phyloP scores from a whole-genome alignment of 352 stramenopile species.

The Phytophthora foliorum region DNA sequence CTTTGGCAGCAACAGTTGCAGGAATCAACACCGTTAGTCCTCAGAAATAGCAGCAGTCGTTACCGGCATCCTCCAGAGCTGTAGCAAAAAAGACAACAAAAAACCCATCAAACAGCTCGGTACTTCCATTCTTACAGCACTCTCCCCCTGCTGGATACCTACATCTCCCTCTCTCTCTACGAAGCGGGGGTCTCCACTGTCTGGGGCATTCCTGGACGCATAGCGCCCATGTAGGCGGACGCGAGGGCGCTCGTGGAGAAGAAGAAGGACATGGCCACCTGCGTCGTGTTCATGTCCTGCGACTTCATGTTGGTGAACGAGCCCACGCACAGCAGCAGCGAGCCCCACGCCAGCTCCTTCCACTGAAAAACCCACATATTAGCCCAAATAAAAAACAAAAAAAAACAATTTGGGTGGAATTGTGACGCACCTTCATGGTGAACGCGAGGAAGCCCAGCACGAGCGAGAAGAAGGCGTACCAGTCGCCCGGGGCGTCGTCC shows the following conservation, averaged over 20 bases:
- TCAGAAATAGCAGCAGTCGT: slow-evolving; percentile 31
- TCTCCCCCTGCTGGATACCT: slow-evolving; percentile 3
- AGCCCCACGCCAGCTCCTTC: slow-evolving; percentile 74
- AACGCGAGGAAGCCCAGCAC: slow-evolving; percentile 66
- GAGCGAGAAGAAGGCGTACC: slow-evolving; percentile 77
- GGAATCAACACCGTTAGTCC: background rate
- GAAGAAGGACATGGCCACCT: slow-evolving; percentile 84
- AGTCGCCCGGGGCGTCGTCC: slow-evolving; percentile 52
- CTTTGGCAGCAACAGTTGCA: background rate
- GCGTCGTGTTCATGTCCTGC: slow-evolving; percentile 65
- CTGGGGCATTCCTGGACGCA: slow-evolving; percentile 41
- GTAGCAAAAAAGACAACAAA: slow-evolving; percentile 3
- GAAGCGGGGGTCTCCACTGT: slow-evolving; percentile 25
- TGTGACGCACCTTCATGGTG: slow-evolving; percentile 63
- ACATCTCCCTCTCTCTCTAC: slow-evolving; percentile 14
- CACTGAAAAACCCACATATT: slow-evolving; percentile 41
- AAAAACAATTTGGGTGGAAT: background rate
- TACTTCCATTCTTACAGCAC: slow-evolving; percentile 36
- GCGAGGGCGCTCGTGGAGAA: slow-evolving; percentile 77
- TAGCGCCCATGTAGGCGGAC: slow-evolving; percentile 60
- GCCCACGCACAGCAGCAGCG: slow-evolving; percentile 69
- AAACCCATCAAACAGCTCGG: slow-evolving; percentile 6
- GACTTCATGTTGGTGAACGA: slow-evolving; percentile 75
- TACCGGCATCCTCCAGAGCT: background rate
- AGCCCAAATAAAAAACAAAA: background rate